Conservation (phyloP, 768 basidiomycete genomes). For the Collybia nuda region DNA sequence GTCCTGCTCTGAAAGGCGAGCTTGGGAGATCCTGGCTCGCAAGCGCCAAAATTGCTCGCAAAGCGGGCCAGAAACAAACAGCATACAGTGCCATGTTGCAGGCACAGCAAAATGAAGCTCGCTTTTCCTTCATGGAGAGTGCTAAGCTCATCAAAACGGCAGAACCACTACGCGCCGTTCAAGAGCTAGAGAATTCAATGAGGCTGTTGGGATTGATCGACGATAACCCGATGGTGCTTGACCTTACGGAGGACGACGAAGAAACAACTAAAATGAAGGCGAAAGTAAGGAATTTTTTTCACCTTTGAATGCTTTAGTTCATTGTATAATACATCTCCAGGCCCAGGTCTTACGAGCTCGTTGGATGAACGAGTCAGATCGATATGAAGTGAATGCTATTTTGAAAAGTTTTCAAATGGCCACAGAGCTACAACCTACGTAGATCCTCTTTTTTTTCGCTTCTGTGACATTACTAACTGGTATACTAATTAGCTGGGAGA, state of each 20-base stretch:
- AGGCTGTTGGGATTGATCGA: conserved; percentile 47
- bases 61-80: conserved; percentile 93
- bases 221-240: conserved; percentile 42
- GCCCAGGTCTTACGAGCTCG: conserved; percentile 80
- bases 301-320: not conserved
- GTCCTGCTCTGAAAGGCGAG: conserved; percentile 46
- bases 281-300: conserved; percentile 49
- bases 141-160: conserved; percentile 83
- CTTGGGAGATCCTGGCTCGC: conserved; percentile 87
- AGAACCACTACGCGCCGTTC: conserved; percentile 81
- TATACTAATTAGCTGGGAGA: conserved; percentile 64
- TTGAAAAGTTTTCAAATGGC: conserved; percentile 57
- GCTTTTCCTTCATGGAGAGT: conserved; percentile 85
- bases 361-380: conserved; percentile 90
- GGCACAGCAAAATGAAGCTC: conserved; percentile 69
- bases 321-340: conserved; percentile 33
- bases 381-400: conserved; percentile 69
- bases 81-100: conserved; percentile 96
- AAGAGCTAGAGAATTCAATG: conserved; percentile 81
- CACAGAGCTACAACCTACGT: conserved; percentile 51
- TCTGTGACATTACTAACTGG: conserved; percentile 2
- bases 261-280: conserved; percentile 58
- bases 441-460: conserved; percentile 10
- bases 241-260: conserved; percentile 56
- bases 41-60: conserved; percentile 95